These are phyloP conservation scores for Blakeslea trispora DNA, from an alignment of 371 early-diverging fungal species.

Conservation along the genomic window DNA sequence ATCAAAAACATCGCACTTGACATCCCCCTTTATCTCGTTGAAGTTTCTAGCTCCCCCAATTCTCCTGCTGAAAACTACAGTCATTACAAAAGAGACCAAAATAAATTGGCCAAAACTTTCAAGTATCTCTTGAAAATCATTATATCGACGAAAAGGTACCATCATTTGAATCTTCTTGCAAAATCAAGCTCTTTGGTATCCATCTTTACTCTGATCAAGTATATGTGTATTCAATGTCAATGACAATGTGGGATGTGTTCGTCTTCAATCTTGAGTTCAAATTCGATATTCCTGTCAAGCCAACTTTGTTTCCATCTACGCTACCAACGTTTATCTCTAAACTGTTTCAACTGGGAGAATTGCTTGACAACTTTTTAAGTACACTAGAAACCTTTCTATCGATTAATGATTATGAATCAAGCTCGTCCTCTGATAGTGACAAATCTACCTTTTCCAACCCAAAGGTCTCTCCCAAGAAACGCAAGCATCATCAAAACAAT, in stretches of 20 bases:
- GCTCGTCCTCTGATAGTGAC: slow-evolving; percentile 13
- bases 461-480: not conserved
- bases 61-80: slow-evolving; percentile 9
- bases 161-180: slow-evolving; percentile 1
- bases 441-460: slow-evolving; percentile 27
- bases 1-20: slow-evolving; percentile 7
- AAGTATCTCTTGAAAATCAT: slow-evolving; percentile 14
- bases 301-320: no score
- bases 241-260: slow-evolving; percentile 19
- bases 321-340: slow-evolving; percentile 9
- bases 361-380: slow-evolving; percentile 10
- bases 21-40: slow-evolving; percentile 3
- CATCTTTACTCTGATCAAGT: slow-evolving; percentile 15
- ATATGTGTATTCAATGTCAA: slow-evolving; percentile 17
- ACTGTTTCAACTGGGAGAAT: slow-evolving; percentile 12
- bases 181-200: slow-evolving; percentile 15
- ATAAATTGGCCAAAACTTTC: slow-evolving; percentile 18
- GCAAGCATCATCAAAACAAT: no score
- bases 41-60: slow-evolving; percentile 17
- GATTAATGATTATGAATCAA: slow-evolving; percentile 14
- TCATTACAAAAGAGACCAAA: slow-evolving; percentile 16
- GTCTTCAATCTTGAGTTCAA: no score
- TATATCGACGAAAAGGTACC: slow-evolving; percentile 6
- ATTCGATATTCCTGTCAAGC: no score
- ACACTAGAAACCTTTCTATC: slow-evolving; percentile 7